Evolutionary conservation across 148 eudicot species (phyloP), one percentile per base, ranked within the genome.

Genomic region (Vaccinium darrowii): DNA sequence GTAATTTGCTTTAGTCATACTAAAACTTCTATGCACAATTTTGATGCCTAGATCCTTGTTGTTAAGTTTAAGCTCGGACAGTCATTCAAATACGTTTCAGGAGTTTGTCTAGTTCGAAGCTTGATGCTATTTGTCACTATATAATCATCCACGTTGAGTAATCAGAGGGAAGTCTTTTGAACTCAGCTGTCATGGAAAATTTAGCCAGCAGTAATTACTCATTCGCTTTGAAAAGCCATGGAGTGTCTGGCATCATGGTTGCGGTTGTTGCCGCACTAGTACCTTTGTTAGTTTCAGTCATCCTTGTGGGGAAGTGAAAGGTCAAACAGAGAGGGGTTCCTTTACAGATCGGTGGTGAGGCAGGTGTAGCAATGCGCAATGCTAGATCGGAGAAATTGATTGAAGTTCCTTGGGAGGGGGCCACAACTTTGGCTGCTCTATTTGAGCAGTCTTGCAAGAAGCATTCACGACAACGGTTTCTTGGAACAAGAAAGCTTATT

Each of bases 361-460:
- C 90, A 25, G 99, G 97, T 69, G 83, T 91, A 33, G 90, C 98
- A 2, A 90, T 96, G 92, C 96, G 95, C 73, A 96, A 93, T 88
- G 93, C 84, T 71, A 94, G 86, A 87, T 93, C 87, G 43, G 65
- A 82, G 62, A 85, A 88, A 77, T 83, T 96, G 83, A 87, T 93
- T 56, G 95, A 96, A 84, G 98, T 92, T 85, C 99, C 98, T 63
- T 94, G 96, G 96, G 93, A 92, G 85, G 98, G 99, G 78, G 98
- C 99, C 72, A 91, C 93, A 39, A 94, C 98, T 49, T 80, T 92
- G 86, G 95, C 95, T 49, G 97, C 94, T 82, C 79, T 96, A 39
- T 96, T 96, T 89, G 99, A 96, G 93, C 97, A 96, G 89, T 91
- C 99, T 58, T 96, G 96, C 88, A 91, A 94, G 84, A 93, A 93